Conservation (phyloP, 345 rosid species). For the Erodium maritimum region DNA sequence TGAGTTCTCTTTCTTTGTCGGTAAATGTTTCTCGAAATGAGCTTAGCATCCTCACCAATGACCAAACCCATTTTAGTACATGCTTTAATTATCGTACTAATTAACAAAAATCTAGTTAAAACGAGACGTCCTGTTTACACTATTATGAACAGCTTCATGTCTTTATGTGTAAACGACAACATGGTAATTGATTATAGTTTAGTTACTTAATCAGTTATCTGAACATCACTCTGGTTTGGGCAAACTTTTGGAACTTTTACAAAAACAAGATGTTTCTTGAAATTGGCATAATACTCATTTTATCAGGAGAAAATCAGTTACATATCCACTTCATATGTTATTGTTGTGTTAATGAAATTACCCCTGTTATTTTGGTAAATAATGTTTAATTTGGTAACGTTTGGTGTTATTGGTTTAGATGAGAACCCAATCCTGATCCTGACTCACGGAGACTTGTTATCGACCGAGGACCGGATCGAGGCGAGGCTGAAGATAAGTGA, state of each 20-base stretch:
- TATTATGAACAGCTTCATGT: background rate
- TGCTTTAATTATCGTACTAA: background rate
- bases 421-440: conserved; percentile 43
- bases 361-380: too few species aligned
- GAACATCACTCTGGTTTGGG: too few species aligned
- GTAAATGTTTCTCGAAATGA: background rate
- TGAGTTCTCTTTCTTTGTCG: conserved; percentile 16
- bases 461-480: conserved; percentile 34
- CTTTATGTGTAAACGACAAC: background rate
- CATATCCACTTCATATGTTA: too few species aligned
- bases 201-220: too few species aligned
- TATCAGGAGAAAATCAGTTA: too few species aligned
- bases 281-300: too few species aligned
- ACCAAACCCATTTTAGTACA: background rate
- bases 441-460: conserved; percentile 49
- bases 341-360: too few species aligned
- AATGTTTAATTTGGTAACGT: too few species aligned
- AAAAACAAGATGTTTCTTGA: too few species aligned
- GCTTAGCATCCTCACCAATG: background rate
- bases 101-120: background rate
- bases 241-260: too few species aligned
- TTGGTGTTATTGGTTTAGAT: conserved; percentile 18
- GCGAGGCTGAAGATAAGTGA: conserved; percentile 39
- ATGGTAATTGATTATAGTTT: background rate
- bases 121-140: background rate